Percentiles rank a stretch among this genome's conserved stretches.
These are phyloP conservation scores for Paraphysoderma sedebokerense DNA, from an alignment of 371 early-diverging fungal species.

Conservation along the genomic window DNA sequence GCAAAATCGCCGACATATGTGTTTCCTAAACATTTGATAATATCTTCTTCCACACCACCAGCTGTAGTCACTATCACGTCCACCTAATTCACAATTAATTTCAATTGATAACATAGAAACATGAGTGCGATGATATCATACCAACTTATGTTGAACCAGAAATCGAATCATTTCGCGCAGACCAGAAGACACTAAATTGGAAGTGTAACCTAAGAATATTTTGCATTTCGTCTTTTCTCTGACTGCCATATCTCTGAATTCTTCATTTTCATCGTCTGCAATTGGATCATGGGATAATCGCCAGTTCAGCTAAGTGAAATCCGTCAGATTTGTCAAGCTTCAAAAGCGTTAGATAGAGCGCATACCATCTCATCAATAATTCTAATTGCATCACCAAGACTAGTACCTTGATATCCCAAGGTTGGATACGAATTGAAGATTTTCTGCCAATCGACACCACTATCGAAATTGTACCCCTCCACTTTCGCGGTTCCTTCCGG, in stretches of 20 bases:
- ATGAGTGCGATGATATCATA: slow-evolving; percentile 3
- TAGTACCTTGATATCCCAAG: slow-evolving; percentile 88
- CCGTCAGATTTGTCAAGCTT: not conserved
- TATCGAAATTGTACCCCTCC: slow-evolving; percentile 78
- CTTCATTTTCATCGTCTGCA: slow-evolving; percentile 38
- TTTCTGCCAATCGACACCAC: slow-evolving; percentile 27
- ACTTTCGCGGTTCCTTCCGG: slow-evolving; percentile 43
- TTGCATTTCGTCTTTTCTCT: slow-evolving; percentile 61
- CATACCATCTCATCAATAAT: slow-evolving; percentile 76
- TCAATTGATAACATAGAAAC: not conserved
- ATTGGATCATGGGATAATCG: slow-evolving; percentile 71
- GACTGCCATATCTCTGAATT: slow-evolving; percentile 40
- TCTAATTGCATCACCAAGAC: slow-evolving; percentile 68
- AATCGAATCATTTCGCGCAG: slow-evolving; percentile 87
- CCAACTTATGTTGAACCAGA: slow-evolving; percentile 77
- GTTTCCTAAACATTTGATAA: slow-evolving; percentile 92
- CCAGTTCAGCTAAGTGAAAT: slow-evolving; percentile 49
- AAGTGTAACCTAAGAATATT: slow-evolving; percentile 95
- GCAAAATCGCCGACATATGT: slow-evolving; percentile 81
- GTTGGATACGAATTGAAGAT: slow-evolving; percentile 31
- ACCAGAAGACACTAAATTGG: slow-evolving; percentile 94
- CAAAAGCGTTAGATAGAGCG: not conserved
- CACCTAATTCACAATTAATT: slow-evolving; percentile 14
- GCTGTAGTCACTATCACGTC: slow-evolving; percentile 92
- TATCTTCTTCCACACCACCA: slow-evolving; percentile 98